Evolutionary conservation across 164 flowering plant species (phyloP).

Genomic region (grape (Vitis vinifera)): DNA sequence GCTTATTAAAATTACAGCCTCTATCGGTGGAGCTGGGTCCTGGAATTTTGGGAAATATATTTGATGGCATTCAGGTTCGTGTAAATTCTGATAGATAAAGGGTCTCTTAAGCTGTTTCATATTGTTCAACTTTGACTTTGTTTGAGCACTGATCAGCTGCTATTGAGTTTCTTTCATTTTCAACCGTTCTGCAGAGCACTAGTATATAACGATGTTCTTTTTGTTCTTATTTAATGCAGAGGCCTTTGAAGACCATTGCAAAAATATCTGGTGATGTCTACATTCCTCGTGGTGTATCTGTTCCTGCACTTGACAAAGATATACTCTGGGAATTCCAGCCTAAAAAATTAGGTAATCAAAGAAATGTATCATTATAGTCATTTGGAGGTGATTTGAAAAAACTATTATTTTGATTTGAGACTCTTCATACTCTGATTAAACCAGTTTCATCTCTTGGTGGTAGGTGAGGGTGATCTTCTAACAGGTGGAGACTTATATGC

Average conservation of each 20-base stretch:
- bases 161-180: no score
- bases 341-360: constrained; percentile 68
- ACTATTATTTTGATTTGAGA: neutral
- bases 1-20: constrained; percentile 57
- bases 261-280: constrained; percentile 93
- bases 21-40: constrained; percentile 98
- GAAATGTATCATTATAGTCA: neutral
- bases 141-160: neutral
- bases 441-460: constrained; percentile 16
- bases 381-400: neutral
- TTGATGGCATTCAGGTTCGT: constrained; percentile 98
- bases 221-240: constrained; percentile 38
- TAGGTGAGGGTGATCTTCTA: constrained; percentile 92
- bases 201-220: neutral
- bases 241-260: constrained; percentile 98
- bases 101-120: neutral
- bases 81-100: neutral
- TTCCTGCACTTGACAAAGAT: constrained; percentile 98
- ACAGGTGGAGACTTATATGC: constrained; percentile 99
- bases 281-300: constrained; percentile 98
- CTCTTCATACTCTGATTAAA: neutral
- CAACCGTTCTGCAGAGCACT: neutral
- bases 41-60: constrained; percentile 96
- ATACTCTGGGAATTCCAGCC: constrained; percentile 94
- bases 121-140: neutral